A percentile compares a stretch with the other conserved stretches of the same genome.
These are phyloP conservation scores for Umbilicus rupestris DNA, from an alignment of 164 flowering plant species.

Conservation along the genomic window DNA sequence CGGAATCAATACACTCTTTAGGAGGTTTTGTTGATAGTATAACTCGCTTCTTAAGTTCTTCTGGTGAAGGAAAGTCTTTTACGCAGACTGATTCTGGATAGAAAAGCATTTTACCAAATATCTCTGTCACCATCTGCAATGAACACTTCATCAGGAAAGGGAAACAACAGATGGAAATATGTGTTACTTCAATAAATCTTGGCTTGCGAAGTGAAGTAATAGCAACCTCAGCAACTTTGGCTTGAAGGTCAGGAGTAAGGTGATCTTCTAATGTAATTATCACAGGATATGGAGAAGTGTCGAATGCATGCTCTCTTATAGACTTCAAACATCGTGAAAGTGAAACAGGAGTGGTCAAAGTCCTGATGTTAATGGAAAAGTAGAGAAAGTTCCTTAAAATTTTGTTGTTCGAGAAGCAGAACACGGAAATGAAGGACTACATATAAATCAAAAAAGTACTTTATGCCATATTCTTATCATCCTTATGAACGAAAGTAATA, in stretches of 20 bases:
- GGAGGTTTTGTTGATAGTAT: conserved; percentile 90
- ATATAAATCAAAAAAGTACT: not conserved
- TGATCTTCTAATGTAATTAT: conserved; percentile 71
- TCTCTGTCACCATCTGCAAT: conserved; percentile 52
- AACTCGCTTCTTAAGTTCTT: conserved; percentile 45
- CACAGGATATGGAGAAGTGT: conserved; percentile 50
- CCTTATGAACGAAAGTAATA: not conserved
- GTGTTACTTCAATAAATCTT: not conserved
- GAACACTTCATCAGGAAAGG: conserved; percentile 4
- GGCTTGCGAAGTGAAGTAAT: not conserved
- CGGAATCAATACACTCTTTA: conserved; percentile 49
- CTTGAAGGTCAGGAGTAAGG: conserved; percentile 60
- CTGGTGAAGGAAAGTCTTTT: conserved; percentile 69
- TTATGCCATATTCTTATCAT: no score
- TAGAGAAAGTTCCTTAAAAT: not conserved
- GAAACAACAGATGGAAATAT: not conserved
- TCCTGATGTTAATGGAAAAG: conserved; percentile 29
- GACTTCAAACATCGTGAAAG: conserved; percentile 62
- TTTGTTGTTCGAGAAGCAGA: not conserved
- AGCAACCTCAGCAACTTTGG: conserved; percentile 66
- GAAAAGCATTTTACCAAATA: conserved; percentile 62
- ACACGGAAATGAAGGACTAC: not conserved
- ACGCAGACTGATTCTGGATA: conserved; percentile 42
- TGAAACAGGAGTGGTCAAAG: conserved; percentile 53
- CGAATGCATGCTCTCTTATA: conserved; percentile 58